phyloP scores from a whole-genome alignment of 2,329 filamentous ascomycete species.

The Fusarium verticillioides region DNA sequence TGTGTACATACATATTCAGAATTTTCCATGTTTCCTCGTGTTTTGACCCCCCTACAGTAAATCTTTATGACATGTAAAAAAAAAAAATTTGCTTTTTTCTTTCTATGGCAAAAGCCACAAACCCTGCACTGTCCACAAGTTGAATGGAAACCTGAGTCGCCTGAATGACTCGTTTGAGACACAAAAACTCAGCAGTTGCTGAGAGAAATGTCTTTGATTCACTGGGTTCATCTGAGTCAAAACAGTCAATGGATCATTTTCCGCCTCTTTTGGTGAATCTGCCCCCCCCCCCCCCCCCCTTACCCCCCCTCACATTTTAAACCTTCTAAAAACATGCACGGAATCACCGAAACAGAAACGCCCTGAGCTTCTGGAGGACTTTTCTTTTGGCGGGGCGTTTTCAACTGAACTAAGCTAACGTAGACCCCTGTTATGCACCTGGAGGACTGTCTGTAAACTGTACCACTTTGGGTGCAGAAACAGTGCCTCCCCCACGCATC shows the following conservation, averaged over 20 bases:
- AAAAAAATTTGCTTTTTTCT: slow-evolving; percentile 21
- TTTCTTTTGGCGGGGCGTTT: not conserved
- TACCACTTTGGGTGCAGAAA: not conserved
- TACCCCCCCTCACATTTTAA: not conserved
- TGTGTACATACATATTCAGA: not conserved
- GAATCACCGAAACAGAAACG: slow-evolving; percentile 17
- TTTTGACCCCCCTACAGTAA: slow-evolving; percentile 12
- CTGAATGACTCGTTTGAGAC: slow-evolving; percentile 13
- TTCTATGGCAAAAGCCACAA: not conserved
- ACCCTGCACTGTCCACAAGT: not conserved
- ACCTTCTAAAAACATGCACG: slow-evolving; percentile 18
- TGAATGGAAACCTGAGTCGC: not conserved
- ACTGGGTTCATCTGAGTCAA: slow-evolving; percentile 12
- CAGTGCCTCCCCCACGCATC: slow-evolving; percentile 5
- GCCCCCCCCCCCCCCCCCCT: not conserved
- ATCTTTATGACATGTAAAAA: slow-evolving; percentile 11
- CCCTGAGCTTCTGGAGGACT: slow-evolving; percentile 16
- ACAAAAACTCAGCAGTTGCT: not conserved
- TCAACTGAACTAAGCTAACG: not conserved
- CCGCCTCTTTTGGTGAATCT: not conserved
- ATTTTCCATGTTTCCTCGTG: slow-evolving; percentile 14
- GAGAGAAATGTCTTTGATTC: not conserved
- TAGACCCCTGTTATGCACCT: not conserved
- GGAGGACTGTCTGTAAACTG: not conserved
- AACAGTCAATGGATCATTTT: not conserved